Percentiles rank a stretch among this genome's conserved stretches.
phyloP scores from a whole-genome alignment of 2,329 filamentous ascomycete genomes.

The Anthostomella pinea region DNA sequence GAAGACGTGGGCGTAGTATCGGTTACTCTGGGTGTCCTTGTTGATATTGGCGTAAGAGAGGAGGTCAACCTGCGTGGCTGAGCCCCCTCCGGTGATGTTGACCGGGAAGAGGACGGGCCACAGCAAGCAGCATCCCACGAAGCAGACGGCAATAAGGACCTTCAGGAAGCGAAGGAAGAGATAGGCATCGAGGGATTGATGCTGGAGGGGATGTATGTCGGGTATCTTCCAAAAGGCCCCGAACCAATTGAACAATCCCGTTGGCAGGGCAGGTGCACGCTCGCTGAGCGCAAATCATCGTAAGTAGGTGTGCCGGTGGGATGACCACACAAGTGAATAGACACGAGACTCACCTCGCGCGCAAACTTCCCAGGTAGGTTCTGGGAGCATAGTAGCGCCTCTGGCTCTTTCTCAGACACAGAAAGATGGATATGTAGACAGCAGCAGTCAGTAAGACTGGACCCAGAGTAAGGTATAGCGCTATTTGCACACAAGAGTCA shows the following conservation, averaged over 20 bases:
- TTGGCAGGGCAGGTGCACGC: constrained; percentile 57
- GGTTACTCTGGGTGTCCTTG: constrained; percentile 50
- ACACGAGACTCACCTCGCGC: constrained; percentile 38
- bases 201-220: constrained; percentile 80
- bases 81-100: constrained; percentile 76
- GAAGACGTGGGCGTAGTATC: constrained; percentile 79
- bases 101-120: constrained; percentile 86
- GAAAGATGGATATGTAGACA: constrained; percentile 43
- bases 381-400: constrained; percentile 49
- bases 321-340: no score
- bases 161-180: constrained; percentile 87
- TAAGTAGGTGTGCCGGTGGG: no score
- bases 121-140: constrained; percentile 79
- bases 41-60: constrained; percentile 77
- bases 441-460: constrained; percentile 38
- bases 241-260: constrained; percentile 66
- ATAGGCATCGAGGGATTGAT: constrained; percentile 90
- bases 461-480: constrained; percentile 41
- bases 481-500: constrained; percentile 24
- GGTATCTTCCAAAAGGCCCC: constrained; percentile 62
- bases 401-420: constrained; percentile 43
- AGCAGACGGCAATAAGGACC: constrained; percentile 70
- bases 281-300: constrained; percentile 39
- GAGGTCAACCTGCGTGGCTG: constrained; percentile 65
- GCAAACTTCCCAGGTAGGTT: constrained; percentile 47